These are phyloP conservation scores for Penicillium olsonii DNA, from an alignment of 2,329 filamentous ascomycete genomes.

Conservation along the genomic window DNA sequence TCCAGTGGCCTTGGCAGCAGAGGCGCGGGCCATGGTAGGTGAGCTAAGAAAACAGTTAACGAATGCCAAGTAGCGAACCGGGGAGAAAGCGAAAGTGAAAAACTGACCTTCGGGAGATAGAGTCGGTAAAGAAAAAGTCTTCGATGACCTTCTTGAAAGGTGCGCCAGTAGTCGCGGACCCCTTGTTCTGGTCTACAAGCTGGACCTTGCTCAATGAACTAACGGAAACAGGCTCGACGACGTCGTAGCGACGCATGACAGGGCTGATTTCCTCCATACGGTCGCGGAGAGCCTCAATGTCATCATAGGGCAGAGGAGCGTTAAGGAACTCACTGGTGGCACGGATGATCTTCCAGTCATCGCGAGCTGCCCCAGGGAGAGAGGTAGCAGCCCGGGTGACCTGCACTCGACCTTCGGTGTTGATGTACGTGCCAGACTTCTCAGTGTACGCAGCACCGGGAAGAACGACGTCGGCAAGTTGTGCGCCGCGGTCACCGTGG, in stretches of 20 bases:
- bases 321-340: constrained; percentile 90
- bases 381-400: constrained; percentile 88
- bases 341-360: constrained; percentile 99
- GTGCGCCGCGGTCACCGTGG: constrained; percentile 90
- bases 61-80: constrained; percentile 1
- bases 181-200: constrained; percentile 95
- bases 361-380: constrained; percentile 83
- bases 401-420: constrained; percentile 96
- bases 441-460: constrained; percentile 96
- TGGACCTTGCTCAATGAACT: constrained; percentile 84
- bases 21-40: constrained; percentile 97
- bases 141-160: constrained; percentile 84
- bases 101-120: constrained; percentile 88
- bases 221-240: constrained; percentile 79
- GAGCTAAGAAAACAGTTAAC: constrained; percentile 60
- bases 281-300: constrained; percentile 83
- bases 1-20: constrained; percentile 81
- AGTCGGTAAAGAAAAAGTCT: constrained; percentile 98
- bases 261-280: constrained; percentile 96
- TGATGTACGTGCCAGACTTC: constrained; percentile 93
- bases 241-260: constrained; percentile 83
- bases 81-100: not conserved
- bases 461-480: constrained; percentile 89
- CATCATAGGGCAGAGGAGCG: constrained; percentile 85
- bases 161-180: constrained; percentile 68